Conservation (phyloP, 805 yeast genomes). For the Candida anglica region DNA sequence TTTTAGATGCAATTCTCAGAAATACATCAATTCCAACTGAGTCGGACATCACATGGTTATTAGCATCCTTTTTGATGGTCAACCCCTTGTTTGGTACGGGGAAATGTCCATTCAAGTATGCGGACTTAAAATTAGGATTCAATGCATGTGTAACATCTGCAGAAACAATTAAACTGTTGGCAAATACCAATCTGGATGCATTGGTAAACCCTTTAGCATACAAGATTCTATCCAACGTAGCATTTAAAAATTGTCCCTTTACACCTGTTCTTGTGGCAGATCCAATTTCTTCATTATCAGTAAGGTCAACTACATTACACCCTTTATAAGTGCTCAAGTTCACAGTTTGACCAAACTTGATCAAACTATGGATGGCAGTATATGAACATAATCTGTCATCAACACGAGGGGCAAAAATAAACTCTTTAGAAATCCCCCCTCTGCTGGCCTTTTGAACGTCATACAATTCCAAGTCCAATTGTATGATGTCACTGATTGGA, state of each 20-base stretch:
- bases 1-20: slow-evolving; percentile 16
- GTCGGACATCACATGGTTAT: slow-evolving; percentile 37
- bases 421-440: slow-evolving; percentile 35
- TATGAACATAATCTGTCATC: slow-evolving; percentile 41
- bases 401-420: slow-evolving; percentile 34
- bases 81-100: slow-evolving; percentile 39
- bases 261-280: slow-evolving; percentile 38
- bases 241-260: slow-evolving; percentile 25
- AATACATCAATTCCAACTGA: slow-evolving; percentile 24
- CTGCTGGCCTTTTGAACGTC: slow-evolving; percentile 32
- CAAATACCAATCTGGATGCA: slow-evolving; percentile 12
- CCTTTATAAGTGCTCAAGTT: slow-evolving; percentile 16
- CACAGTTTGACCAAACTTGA: slow-evolving; percentile 15
- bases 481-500: slow-evolving; percentile 20
- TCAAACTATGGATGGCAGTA: slow-evolving; percentile 30
- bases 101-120: slow-evolving; percentile 26
- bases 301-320: slow-evolving; percentile 27
- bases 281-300: slow-evolving; percentile 42
- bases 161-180: slow-evolving; percentile 33
- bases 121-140: slow-evolving; percentile 35
- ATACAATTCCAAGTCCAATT: slow-evolving; percentile 33
- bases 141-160: slow-evolving; percentile 43
- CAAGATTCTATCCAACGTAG: slow-evolving; percentile 5
- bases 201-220: background rate
- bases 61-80: slow-evolving; percentile 32